phyloP scores from a whole-genome alignment of 2,329 filamentous ascomycete genomes.

The Hypoxylon sp. region DNA sequence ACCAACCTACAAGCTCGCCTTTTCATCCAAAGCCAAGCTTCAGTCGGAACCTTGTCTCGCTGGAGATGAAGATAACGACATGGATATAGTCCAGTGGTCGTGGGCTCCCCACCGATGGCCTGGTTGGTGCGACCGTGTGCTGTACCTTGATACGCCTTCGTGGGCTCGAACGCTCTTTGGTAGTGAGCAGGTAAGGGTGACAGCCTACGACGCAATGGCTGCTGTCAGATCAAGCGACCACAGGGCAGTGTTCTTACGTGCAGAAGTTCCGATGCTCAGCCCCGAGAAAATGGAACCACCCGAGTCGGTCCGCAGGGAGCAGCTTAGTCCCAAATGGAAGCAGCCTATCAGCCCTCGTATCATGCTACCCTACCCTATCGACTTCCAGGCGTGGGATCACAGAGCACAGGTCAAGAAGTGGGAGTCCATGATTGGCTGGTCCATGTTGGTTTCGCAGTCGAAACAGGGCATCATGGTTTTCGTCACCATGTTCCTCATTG shows the following conservation, averaged over 20 bases:
- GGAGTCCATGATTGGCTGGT: slow-evolving; percentile 58
- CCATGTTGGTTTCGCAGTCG: slow-evolving; percentile 64
- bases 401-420: slow-evolving; percentile 48
- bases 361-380: slow-evolving; percentile 60
- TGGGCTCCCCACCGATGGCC: slow-evolving; percentile 89
- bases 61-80: slow-evolving; percentile 42
- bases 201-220: slow-evolving; percentile 78
- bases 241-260: slow-evolving; percentile 78
- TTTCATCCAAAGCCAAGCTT: slow-evolving; percentile 49
- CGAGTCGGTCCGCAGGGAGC: slow-evolving; percentile 22
- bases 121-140: slow-evolving; percentile 90
- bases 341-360: slow-evolving; percentile 40
- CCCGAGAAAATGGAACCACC: slow-evolving; percentile 52
- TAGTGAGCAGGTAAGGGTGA: slow-evolving; percentile 56
- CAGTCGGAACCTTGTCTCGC: slow-evolving; percentile 14
- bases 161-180: slow-evolving; percentile 53
- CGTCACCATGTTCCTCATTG: slow-evolving; percentile 52
- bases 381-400: slow-evolving; percentile 63
- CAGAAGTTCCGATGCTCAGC: slow-evolving; percentile 68
- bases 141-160: slow-evolving; percentile 73
- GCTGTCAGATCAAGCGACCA: slow-evolving; percentile 88
- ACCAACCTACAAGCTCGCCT: slow-evolving; percentile 91
- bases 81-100: slow-evolving; percentile 63
- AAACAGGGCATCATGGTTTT: slow-evolving; percentile 58
- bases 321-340: slow-evolving; percentile 19